Base-by-base conservation (phyloP, 2,329 filamentous ascomycete species). In the Paraphoma sp. region DNA sequence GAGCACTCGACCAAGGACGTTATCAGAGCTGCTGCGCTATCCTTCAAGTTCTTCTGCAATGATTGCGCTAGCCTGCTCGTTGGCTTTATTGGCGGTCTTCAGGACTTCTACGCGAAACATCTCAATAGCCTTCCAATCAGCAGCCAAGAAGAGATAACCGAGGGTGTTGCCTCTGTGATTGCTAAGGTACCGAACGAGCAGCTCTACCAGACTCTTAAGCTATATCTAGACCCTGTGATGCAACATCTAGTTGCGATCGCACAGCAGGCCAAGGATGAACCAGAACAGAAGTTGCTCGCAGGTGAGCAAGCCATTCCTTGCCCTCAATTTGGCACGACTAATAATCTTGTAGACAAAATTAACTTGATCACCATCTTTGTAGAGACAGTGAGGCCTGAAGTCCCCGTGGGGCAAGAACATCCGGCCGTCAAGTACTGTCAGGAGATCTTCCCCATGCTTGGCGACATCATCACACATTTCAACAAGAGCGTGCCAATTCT, bases 401-500 rank as follows among this genome's bases (percentile, higher is more conserved):
- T 94, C 42, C 85, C 87, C 23, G 85, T 85, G 8, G 66, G 67
- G 14, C 83, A 92, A 62, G 88, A 92, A 57, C 93, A 98, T 72
- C 94, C 94, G 5, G 93, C 92, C 0, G 93, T 99, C 56, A 93
- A 93, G 77, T 99, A 99, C 80, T 98, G 95, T 84, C 87, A 94
- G 68, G 93, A 98, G 74, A 90, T 97, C 17, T 92, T 98, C 75
- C 91, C 92, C 0, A 87, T 97, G 40, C 83, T 98, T 56, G 88
- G 91, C 8, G 92, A 90, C 7, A 91, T 99, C 57, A 84, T 96
- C 53, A 90, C 96, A 69, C 94, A 89, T 72, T 99, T 98, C 74
- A 86, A 93, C 59, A 82, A 85, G 67, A 97, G 93, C 66, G 84
- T 89, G 12, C 94, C 95, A 3, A 96, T 99, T 56, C 90, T 96